phyloP scores from a whole-genome alignment of 1,284 basidiomycete genomes.

The Cystobasidiaceae sp. region DNA sequence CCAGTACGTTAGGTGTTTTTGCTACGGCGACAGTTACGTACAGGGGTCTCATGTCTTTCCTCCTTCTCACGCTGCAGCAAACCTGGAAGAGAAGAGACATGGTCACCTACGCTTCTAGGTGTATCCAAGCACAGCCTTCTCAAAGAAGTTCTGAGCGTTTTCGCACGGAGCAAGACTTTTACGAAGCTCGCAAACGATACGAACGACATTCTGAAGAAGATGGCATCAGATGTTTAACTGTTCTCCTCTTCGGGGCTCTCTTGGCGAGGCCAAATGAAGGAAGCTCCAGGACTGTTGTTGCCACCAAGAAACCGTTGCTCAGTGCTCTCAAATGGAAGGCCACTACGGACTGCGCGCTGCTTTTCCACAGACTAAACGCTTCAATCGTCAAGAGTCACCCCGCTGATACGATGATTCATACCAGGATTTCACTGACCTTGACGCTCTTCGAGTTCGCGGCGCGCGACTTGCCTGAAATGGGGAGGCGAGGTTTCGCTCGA shows the following conservation, averaged over 20 bases:
- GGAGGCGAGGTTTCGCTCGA: too few species aligned
- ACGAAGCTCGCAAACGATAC: slow-evolving; percentile 21
- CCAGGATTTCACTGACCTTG: too few species aligned
- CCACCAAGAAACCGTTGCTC: background rate
- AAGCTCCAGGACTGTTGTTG: background rate
- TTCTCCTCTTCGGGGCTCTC: too few species aligned
- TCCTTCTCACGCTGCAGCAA: slow-evolving; percentile 53
- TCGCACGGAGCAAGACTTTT: slow-evolving; percentile 53
- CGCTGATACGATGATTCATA: too few species aligned
- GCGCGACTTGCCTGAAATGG: too few species aligned
- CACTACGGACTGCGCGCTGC: too few species aligned
- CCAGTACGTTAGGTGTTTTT: slow-evolving; percentile 57
- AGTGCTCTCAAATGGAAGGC: too few species aligned
- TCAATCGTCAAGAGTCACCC: too few species aligned
- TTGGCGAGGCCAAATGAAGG: background rate
- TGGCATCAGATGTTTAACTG: background rate
- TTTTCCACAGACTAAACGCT: too few species aligned
- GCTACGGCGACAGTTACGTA: slow-evolving; percentile 14
- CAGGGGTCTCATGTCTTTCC: slow-evolving; percentile 2
- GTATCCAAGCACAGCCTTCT: slow-evolving; percentile 70
- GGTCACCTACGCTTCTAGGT: slow-evolving; percentile 63
- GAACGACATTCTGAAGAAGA: slow-evolving; percentile 25
- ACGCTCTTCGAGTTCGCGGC: too few species aligned
- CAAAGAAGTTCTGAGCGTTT: slow-evolving; percentile 67
- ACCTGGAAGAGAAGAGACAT: slow-evolving; percentile 56